Percentiles rank a stretch among this genome's conserved stretches.
phyloP scores from a whole-genome alignment of 2,329 filamentous ascomycete genomes.

The Fusarium sp. region DNA sequence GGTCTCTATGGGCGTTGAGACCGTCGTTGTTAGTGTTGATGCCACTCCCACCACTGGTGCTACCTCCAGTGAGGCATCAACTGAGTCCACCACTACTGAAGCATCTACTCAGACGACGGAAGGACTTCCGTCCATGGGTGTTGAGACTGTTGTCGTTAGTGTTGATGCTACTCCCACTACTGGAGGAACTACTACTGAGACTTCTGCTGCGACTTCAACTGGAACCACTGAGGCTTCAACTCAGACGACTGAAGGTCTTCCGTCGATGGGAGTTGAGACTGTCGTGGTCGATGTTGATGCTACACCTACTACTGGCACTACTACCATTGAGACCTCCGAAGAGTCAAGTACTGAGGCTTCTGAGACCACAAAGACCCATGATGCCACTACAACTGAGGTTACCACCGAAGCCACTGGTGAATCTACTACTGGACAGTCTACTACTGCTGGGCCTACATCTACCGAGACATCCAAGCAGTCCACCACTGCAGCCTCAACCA shows the following conservation, averaged over 20 bases:
- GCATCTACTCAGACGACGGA: constrained; percentile 2
- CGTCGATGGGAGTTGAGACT: constrained; percentile 1
- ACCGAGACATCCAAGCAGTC: not conserved
- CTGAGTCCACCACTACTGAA: not conserved
- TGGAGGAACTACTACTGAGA: not conserved
- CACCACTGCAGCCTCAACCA: not conserved
- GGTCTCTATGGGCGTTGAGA: constrained; percentile 5
- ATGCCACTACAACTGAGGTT: not conserved
- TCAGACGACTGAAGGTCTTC: not conserved
- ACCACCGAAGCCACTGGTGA: not conserved
- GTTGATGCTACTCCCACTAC: constrained; percentile 1
- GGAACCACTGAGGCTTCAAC: not conserved
- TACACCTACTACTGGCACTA: not conserved
- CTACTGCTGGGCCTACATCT: not conserved
- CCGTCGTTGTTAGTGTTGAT: not conserved
- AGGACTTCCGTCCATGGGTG: not conserved
- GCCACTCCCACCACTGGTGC: not conserved
- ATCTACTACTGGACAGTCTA: not conserved
- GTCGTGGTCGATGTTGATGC: constrained; percentile 6
- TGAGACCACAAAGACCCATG: not conserved
- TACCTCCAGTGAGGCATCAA: not conserved
- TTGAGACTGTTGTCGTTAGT: not conserved
- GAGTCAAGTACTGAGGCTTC: not conserved
- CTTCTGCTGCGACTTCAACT: not conserved
- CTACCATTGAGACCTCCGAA: not conserved